Evolutionary conservation across 2,329 filamentous ascomycete genomes (phyloP).

Genomic region (Aquanectria penicillioides): DNA sequence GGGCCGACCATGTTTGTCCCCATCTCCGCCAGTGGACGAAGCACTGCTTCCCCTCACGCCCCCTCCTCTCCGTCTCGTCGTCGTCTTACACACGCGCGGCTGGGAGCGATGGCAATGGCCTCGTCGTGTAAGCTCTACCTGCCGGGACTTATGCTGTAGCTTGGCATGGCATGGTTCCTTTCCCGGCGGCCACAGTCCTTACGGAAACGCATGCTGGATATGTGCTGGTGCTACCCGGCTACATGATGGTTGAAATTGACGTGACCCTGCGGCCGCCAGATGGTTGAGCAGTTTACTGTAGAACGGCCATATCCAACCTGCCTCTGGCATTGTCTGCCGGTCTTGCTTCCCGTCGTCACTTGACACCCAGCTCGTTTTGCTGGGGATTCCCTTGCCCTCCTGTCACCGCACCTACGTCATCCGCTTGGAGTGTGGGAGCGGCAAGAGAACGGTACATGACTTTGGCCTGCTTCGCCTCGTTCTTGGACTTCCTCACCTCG

Average conservation of each 20-base stretch:
- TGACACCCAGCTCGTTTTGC: not conserved
- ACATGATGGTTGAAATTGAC: too few relatives aligned
- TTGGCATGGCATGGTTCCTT: too few relatives aligned
- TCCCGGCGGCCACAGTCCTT: not conserved
- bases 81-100: not conserved
- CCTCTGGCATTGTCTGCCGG: not conserved
- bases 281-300: too few relatives aligned
- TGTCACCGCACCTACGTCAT: conserved; percentile 10
- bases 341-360: not conserved
- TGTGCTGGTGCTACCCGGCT: too few relatives aligned
- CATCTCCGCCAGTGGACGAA: not conserved
- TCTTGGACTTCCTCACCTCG: not conserved
- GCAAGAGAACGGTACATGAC: not conserved
- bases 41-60: too few relatives aligned
- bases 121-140: not conserved
- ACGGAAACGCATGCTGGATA: too few relatives aligned
- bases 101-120: not conserved
- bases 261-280: too few relatives aligned
- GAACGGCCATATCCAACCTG: too few relatives aligned
- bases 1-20: not conserved
- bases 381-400: conserved; percentile 15
- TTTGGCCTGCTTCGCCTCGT: too few relatives aligned
- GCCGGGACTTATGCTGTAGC: too few relatives aligned
- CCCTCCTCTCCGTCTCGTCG: not conserved
- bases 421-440: conserved; percentile 1